Conservation (phyloP, 2,329 filamentous ascomycete genomes). For the Metarhizium album region DNA sequence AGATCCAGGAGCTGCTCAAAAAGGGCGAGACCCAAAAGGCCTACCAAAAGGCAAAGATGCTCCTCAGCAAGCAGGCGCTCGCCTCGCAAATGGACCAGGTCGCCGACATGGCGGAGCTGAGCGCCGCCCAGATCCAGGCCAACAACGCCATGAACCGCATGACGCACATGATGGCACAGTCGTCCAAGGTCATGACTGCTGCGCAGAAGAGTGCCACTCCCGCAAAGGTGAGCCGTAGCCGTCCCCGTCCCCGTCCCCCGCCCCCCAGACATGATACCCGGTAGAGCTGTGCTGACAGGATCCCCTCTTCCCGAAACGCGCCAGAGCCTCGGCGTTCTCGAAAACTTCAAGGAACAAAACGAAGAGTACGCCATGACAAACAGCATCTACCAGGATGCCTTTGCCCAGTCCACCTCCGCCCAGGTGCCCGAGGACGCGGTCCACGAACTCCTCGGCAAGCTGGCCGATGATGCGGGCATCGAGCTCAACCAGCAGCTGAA, state of each 20-base stretch:
- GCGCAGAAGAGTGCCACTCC: conserved; percentile 50
- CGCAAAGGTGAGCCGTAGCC: conserved; percentile 33
- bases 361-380: conserved; percentile 55
- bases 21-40: conserved; percentile 54
- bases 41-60: conserved; percentile 52
- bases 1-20: conserved; percentile 52
- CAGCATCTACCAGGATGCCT: conserved; percentile 78
- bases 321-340: conserved; percentile 47
- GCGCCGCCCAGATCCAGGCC: conserved; percentile 50
- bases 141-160: conserved; percentile 56
- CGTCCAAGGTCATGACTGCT: conserved; percentile 45
- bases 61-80: conserved; percentile 50
- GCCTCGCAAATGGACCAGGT: conserved; percentile 54
- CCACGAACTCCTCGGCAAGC: conserved; percentile 72
- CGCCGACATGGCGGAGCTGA: conserved; percentile 53
- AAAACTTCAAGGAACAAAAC: conserved; percentile 51
- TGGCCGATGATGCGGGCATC: conserved; percentile 80
- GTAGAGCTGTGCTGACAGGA: no score
- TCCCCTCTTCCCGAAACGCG: no score
- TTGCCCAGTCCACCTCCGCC: conserved; percentile 63
- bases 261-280: no score
- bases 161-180: conserved; percentile 53
- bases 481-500: conserved; percentile 68
- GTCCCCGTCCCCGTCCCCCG: neutral
- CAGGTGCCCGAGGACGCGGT: conserved; percentile 73